Evolutionary conservation across 306 rosid species (phyloP), one percentile per base, ranked within the genome.

Genomic region (Acacia acuminata): DNA sequence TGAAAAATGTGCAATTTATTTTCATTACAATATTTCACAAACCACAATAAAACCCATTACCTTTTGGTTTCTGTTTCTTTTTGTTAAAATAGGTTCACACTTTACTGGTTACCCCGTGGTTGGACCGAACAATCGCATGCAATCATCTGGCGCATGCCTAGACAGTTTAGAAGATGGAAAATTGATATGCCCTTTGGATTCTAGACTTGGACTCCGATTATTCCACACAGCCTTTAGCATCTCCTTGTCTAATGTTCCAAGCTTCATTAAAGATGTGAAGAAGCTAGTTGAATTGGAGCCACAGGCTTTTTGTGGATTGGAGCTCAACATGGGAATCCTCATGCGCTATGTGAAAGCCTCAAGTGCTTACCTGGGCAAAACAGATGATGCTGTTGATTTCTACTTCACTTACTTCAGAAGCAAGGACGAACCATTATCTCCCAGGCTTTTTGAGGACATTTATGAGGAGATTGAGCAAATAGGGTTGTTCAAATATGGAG

Each of bases 401-500:
- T 94, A 94, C 48, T 80, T 94, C 75, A 90, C 94, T 0, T 94
- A 94, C 7, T 94, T 88, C n/a, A 88, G 97, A 5, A 86, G 88
- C 77, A 91, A 84, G 70, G 91, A 94, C 78, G 92, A 94, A 78
- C 94, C 94, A 0, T 79, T 75, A 79, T 42, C 44, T 6, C 97
- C 98, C 6, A 90, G 97, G 86, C 94, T 94, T 58, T 73, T 86
- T 32, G 92, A 91, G 69, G 97, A 87, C 40, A 74, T 90, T n/a
- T 25, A 89, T 56, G 98, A 94, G 87, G 98, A 94, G 84, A 45
- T 93, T 8, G 97, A 94, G 82, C 97, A 94, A 74, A 25, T 94
- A 24, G 97, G 92, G 7, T 32, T 93, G 32, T 77, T 93, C 82
- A 92, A 89, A 78, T 94, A 94, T 60, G 92, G 90, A 42, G 97